Percentiles rank a stretch among this genome's conserved stretches.
Evolutionary conservation across 352 stramenopile species (phyloP).

Genomic region (Aphanomyces cochlioides): DNA sequence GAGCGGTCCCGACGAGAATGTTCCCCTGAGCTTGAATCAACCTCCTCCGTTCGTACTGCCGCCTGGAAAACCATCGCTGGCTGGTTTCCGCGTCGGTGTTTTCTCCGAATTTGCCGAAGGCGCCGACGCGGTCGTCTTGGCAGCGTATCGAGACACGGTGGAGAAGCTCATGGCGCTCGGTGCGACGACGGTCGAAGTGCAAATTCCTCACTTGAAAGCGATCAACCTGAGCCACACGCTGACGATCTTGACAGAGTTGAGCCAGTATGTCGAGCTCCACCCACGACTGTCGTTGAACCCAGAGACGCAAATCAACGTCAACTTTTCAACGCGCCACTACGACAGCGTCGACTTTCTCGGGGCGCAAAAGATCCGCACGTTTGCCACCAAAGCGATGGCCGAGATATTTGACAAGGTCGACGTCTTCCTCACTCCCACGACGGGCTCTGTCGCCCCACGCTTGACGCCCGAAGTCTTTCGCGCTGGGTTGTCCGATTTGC

Average conservation of each 20-base stretch:
- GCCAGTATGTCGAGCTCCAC: slow-evolving; percentile 63
- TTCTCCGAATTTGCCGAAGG: slow-evolving; percentile 76
- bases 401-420: slow-evolving; percentile 82
- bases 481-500: slow-evolving; percentile 36
- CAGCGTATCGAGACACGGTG: slow-evolving; percentile 46
- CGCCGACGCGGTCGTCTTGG: slow-evolving; percentile 53
- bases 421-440: slow-evolving; percentile 85
- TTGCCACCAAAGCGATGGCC: slow-evolving; percentile 69
- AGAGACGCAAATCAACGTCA: slow-evolving; percentile 71
- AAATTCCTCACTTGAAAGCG: slow-evolving; percentile 65
- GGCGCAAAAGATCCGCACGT: slow-evolving; percentile 79
- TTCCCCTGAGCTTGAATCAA: slow-evolving; percentile 48
- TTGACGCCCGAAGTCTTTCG: slow-evolving; percentile 48
- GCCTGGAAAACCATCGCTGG: slow-evolving; percentile 57
- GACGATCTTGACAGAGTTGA: slow-evolving; percentile 81
- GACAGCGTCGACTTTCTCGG: slow-evolving; percentile 77
- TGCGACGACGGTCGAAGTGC: slow-evolving; percentile 69
- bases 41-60: slow-evolving; percentile 46
- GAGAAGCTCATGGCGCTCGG: slow-evolving; percentile 50
- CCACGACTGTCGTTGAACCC: slow-evolving; percentile 56
- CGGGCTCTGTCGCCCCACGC: slow-evolving; percentile 65
- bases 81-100: slow-evolving; percentile 70
- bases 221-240: slow-evolving; percentile 79
- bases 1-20: slow-evolving; percentile 49
- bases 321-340: slow-evolving; percentile 53